Conservation (phyloP, 2,329 filamentous ascomycete species). For the Cadophora gregata region DNA sequence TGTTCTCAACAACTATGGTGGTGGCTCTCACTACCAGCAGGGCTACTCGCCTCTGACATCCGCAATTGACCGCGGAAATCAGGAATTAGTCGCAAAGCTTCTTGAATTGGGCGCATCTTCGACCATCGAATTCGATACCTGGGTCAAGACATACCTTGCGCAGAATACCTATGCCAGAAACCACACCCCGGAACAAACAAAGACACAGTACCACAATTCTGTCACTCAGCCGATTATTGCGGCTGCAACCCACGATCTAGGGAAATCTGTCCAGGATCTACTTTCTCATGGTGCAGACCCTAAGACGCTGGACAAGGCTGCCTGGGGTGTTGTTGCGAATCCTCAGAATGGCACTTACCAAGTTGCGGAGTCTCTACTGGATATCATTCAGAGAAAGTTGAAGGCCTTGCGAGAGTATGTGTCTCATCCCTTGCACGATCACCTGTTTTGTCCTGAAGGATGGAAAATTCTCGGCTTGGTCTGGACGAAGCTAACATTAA, state of each 20-base stretch:
- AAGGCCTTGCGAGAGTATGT: constrained; percentile 48
- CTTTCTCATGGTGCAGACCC: constrained; percentile 69
- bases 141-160: constrained; percentile 61
- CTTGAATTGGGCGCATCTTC: constrained; percentile 67
- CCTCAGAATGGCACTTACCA: constrained; percentile 39
- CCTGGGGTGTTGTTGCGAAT: constrained; percentile 47
- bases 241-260: constrained; percentile 59
- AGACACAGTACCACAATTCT: constrained; percentile 52
- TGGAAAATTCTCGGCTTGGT: background rate
- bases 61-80: constrained; percentile 61
- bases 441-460: background rate
- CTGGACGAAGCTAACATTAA: background rate
- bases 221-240: constrained; percentile 70
- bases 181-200: constrained; percentile 54
- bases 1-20: constrained; percentile 69
- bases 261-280: constrained; percentile 56
- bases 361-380: constrained; percentile 60
- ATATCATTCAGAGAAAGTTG: constrained; percentile 62
- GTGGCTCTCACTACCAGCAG: constrained; percentile 42
- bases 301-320: constrained; percentile 58
- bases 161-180: constrained; percentile 47
- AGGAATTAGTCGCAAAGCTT: constrained; percentile 61
- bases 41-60: constrained; percentile 60
- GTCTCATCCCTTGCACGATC: background rate
- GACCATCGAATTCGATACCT: constrained; percentile 66